Percentiles rank a stretch among this genome's conserved stretches.
phyloP scores from a whole-genome alignment of 257 asterid genomes.

The Solanum piurae region DNA sequence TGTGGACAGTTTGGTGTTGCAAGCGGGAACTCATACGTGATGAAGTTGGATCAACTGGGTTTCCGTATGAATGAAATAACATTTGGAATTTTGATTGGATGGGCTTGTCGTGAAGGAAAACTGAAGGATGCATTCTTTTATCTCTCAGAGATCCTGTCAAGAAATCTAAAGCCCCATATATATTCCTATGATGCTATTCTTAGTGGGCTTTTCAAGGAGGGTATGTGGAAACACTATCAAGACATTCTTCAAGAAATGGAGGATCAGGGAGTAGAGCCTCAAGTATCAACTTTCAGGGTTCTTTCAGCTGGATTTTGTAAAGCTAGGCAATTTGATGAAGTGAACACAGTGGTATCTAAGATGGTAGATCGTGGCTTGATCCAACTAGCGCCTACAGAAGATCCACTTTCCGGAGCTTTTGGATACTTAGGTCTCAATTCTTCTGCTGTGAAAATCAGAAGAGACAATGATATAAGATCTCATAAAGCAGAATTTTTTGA shows the following conservation, averaged over 20 bases:
- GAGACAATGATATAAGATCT: conserved; percentile 55
- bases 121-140: conserved; percentile 44
- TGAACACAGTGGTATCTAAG: conserved; percentile 35
- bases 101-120: conserved; percentile 51
- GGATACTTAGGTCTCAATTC: conserved; percentile 44
- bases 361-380: conserved; percentile 44
- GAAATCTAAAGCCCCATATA: conserved; percentile 46
- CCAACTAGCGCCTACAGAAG: conserved; percentile 29
- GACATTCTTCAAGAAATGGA: conserved; percentile 70
- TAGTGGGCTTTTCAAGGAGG: conserved; percentile 58
- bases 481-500: conserved; percentile 65
- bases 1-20: conserved; percentile 42
- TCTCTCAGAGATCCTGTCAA: conserved; percentile 47
- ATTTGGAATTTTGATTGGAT: conserved; percentile 77
- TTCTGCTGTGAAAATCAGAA: conserved; percentile 55
- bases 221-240: conserved; percentile 55
- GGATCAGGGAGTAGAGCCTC: conserved; percentile 39
- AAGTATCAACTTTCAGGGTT: conserved; percentile 56
- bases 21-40: conserved; percentile 40
- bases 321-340: conserved; percentile 57
- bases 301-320: conserved; percentile 66
- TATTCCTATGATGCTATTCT: conserved; percentile 73
- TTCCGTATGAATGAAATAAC: conserved; percentile 51
- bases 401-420: conserved; percentile 48
- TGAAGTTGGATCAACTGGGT: conserved; percentile 45